Percentiles rank a stretch among this genome's conserved stretches.
Conservation (phyloP, 2,329 filamentous ascomycete genomes). For the Xylariaceae sp. region DNA sequence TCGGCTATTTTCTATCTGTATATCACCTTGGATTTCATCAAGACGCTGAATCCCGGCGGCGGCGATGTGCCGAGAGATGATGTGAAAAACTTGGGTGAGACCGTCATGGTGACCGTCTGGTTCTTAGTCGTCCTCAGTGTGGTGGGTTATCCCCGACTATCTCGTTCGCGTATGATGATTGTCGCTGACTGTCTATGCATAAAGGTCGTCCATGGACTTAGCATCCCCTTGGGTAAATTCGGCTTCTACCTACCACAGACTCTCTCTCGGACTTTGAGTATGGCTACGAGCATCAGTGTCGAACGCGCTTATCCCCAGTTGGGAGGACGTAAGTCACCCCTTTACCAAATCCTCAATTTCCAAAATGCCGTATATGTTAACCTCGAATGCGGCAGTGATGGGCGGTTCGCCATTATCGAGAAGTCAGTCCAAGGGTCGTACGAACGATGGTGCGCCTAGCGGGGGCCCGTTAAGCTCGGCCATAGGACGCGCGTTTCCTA, state of each 20-base stretch:
- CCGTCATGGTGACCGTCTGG: constrained; percentile 72
- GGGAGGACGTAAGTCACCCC: constrained; percentile 8
- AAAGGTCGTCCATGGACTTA: constrained; percentile 73
- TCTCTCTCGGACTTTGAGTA: constrained; percentile 49
- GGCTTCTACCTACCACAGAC: constrained; percentile 58
- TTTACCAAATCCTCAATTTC: not conserved
- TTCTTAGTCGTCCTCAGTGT: constrained; percentile 80
- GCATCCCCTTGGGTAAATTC: constrained; percentile 69
- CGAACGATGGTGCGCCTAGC: constrained; percentile 5
- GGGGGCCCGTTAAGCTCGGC: constrained; percentile 20
- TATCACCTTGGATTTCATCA: constrained; percentile 69
- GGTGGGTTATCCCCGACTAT: constrained; percentile 43
- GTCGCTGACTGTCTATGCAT: not conserved
- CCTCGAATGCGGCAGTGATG: not conserved
- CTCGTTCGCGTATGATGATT: constrained; percentile 2
- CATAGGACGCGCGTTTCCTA: constrained; percentile 33
- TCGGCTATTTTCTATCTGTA: constrained; percentile 88
- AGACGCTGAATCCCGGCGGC: constrained; percentile 41
- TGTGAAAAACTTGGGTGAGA: constrained; percentile 58
- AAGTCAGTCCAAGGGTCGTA: constrained; percentile 19
- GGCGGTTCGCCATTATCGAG: constrained; percentile 12
- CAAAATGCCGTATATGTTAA: not conserved
- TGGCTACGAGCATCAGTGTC: constrained; percentile 15
- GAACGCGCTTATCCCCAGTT: constrained; percentile 21
- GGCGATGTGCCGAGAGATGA: constrained; percentile 59